These are phyloP conservation scores for Pleurotus cornucopiae DNA, from an alignment of 768 basidiomycete species.

Conservation along the genomic window DNA sequence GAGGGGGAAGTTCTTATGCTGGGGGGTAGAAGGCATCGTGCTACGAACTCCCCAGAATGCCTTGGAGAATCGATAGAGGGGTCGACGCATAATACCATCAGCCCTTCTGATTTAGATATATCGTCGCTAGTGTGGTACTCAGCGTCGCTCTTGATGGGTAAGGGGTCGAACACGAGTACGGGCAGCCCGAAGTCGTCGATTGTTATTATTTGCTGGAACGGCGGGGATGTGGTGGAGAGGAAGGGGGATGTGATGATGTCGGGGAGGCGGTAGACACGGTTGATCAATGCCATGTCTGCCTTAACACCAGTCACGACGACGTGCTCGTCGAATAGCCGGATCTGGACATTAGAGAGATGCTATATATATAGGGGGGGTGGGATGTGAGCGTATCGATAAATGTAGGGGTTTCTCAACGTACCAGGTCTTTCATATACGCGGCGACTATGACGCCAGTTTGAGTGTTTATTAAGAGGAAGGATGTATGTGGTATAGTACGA, in stretches of 20 bases:
- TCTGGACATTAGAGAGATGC: conserved; percentile 27
- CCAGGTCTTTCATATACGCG: background rate
- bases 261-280: conserved; percentile 28
- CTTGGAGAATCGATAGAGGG: background rate
- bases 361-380: conserved; percentile 10
- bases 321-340: conserved; percentile 24
- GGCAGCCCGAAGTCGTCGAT: conserved; percentile 5
- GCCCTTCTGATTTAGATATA: background rate
- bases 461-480: conserved; percentile 27
- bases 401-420: background rate
- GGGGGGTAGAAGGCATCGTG: background rate
- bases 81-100: background rate
- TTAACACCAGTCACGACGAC: conserved; percentile 28
- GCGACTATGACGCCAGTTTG: conserved; percentile 15
- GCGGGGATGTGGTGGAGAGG: background rate
- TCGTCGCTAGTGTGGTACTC: conserved; percentile 15
- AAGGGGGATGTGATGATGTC: background rate
- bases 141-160: conserved; percentile 13
- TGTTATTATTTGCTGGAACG: background rate
- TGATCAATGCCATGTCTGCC: conserved; percentile 20
- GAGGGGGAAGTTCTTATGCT: background rate
- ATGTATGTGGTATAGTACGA: conserved; percentile 15
- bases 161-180: conserved; percentile 10
- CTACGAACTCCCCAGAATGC: conserved; percentile 4
- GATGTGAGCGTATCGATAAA: no score